Percentiles rank a stretch among this genome's conserved stretches.
Conservation (phyloP, 768 basidiomycete species). For the Tylopilus intermedius region DNA sequence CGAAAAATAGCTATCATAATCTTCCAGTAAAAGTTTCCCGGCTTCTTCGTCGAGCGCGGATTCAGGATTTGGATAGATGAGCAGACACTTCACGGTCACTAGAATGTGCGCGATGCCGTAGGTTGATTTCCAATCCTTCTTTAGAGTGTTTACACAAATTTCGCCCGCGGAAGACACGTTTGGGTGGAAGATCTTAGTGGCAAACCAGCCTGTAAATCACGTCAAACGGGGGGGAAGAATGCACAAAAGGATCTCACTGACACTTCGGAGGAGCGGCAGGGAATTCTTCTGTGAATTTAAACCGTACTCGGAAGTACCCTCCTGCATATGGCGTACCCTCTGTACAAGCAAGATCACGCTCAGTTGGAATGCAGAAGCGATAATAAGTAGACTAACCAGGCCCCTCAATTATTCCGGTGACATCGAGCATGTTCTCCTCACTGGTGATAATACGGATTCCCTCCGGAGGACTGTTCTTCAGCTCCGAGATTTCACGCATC, state of each 20-base stretch:
- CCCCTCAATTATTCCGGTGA: conserved; percentile 85
- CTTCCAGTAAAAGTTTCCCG: conserved; percentile 84
- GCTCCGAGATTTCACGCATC: conserved; percentile 79
- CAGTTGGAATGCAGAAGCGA: conserved; percentile 1
- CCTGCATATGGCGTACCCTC: conserved; percentile 67
- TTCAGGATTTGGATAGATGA: conserved; percentile 96
- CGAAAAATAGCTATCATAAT: conserved; percentile 82
- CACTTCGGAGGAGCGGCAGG: conserved; percentile 93
- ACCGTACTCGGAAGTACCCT: conserved; percentile 71
- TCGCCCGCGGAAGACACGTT: conserved; percentile 88
- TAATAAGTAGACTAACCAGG: conserved; percentile 56
- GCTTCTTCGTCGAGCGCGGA: conserved; percentile 95
- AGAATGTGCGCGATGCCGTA: conserved; percentile 91
- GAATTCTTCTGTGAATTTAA: conserved; percentile 90
- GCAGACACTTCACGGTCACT: conserved; percentile 88
- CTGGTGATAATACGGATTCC: conserved; percentile 84
- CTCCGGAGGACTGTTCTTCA: conserved; percentile 80
- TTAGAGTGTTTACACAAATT: conserved; percentile 95
- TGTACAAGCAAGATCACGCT: conserved; percentile 21
- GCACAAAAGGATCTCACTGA: conserved; percentile 25
- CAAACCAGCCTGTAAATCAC: conserved; percentile 65
- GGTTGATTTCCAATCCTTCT: conserved; percentile 93
- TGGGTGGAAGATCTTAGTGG: conserved; percentile 95
- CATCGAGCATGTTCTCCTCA: conserved; percentile 85
- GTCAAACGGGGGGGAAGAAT: conserved; percentile 1